phyloP scores from a whole-genome alignment of 768 basidiomycete genomes.

The Leccinum olivaceopallidum region DNA sequence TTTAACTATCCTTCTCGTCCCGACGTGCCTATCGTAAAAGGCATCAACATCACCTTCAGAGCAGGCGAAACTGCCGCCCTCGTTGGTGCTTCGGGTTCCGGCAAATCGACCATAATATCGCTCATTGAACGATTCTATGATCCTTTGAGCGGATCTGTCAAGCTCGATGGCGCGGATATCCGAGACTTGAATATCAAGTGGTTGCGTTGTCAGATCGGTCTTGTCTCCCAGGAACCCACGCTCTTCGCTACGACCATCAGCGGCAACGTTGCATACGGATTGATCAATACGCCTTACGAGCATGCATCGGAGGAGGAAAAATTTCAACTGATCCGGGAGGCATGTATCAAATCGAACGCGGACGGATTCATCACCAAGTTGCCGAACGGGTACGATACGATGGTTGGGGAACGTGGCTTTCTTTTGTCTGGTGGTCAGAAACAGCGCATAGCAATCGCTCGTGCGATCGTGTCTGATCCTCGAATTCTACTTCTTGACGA shows the following conservation, averaged over 20 bases:
- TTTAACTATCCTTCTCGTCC: neutral
- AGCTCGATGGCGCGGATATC: neutral
- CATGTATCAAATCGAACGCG: slow-evolving; percentile 87
- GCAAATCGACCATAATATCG: neutral
- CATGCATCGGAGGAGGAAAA: slow-evolving; percentile 72
- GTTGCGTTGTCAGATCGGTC: neutral
- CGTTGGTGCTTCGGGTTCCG: neutral
- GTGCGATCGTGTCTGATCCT: slow-evolving; percentile 66
- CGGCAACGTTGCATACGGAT: slow-evolving; percentile 43
- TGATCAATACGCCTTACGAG: slow-evolving; percentile 68
- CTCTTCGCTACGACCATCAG: slow-evolving; percentile 78
- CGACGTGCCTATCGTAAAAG: neutral
- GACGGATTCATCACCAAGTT: slow-evolving; percentile 85
- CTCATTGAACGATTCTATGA: neutral
- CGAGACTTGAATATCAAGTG: neutral
- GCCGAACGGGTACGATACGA: slow-evolving; percentile 81
- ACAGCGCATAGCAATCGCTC: slow-evolving; percentile 86
- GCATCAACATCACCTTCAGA: neutral
- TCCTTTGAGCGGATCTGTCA: neutral
- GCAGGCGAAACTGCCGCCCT: neutral
- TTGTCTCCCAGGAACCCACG: neutral
- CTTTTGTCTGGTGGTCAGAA: slow-evolving; percentile 87
- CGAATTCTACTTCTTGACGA: too few relatives aligned
- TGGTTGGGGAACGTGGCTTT: slow-evolving; percentile 89
- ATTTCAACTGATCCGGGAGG: slow-evolving; percentile 75